These are phyloP conservation scores for Graphiopsis chlorocephala DNA, from an alignment of 2,329 filamentous ascomycete species.

Conservation along the genomic window DNA sequence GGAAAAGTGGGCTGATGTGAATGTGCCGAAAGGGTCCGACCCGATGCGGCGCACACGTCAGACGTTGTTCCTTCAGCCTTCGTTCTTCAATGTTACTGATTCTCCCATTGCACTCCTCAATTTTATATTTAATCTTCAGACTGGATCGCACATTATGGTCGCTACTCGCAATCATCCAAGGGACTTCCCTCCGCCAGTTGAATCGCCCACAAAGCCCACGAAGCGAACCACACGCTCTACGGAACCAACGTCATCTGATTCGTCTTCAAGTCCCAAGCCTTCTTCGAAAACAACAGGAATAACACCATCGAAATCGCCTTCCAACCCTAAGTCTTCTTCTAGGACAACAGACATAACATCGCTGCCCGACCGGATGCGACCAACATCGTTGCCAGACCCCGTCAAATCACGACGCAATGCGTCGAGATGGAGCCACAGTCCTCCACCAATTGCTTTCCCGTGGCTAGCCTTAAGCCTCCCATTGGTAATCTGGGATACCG, in stretches of 20 bases:
- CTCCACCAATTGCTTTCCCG: slow-evolving; percentile 57
- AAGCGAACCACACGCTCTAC: slow-evolving; percentile 26
- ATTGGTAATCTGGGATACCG: slow-evolving; percentile 76
- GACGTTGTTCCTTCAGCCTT: background rate
- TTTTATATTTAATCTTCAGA: background rate
- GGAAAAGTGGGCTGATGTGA: background rate
- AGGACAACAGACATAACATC: slow-evolving; percentile 1
- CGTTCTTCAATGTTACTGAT: background rate
- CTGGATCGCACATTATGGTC: slow-evolving; percentile 45
- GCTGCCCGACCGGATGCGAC: background rate
- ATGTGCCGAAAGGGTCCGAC: background rate
- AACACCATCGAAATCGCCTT: slow-evolving; percentile 1
- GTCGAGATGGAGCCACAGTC: slow-evolving; percentile 56
- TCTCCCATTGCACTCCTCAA: background rate
- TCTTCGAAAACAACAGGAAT: slow-evolving; percentile 11
- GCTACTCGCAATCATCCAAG: slow-evolving; percentile 55
- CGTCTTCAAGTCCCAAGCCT: background rate
- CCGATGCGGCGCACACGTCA: background rate
- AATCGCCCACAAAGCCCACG: slow-evolving; percentile 28
- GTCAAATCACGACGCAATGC: slow-evolving; percentile 11
- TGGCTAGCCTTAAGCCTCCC: slow-evolving; percentile 76
- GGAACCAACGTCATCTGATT: background rate
- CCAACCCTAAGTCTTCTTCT: slow-evolving; percentile 6
- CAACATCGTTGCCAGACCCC: background rate
- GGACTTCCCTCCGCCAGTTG: slow-evolving; percentile 40